Evolutionary conservation across 306 rosid species (phyloP).

Genomic region (Chamaecrista fasciculata): DNA sequence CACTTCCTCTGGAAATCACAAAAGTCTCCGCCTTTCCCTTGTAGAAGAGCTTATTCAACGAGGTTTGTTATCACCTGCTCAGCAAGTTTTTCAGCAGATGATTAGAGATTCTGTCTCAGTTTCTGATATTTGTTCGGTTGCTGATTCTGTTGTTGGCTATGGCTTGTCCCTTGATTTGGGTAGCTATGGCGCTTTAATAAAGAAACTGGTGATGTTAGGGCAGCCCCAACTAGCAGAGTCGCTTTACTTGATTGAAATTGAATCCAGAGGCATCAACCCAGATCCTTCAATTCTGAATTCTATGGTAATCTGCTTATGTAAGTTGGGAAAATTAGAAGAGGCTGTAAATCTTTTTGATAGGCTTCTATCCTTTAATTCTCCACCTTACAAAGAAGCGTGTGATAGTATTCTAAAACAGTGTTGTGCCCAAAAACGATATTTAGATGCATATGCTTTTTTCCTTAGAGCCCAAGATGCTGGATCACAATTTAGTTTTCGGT

Average conservation of each 20-base stretch:
- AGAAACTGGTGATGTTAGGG: conserved; percentile 37
- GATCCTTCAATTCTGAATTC: conserved; percentile 33
- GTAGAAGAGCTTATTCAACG: conserved; percentile 36
- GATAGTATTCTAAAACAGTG: conserved; percentile 30
- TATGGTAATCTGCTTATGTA: conserved; percentile 41
- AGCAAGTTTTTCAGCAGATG: conserved; percentile 37
- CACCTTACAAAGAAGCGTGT: conserved; percentile 37
- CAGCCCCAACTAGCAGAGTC: conserved; percentile 41
- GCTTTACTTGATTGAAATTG: conserved; percentile 23
- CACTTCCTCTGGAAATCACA: conserved; percentile 25
- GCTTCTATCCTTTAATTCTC: conserved; percentile 25
- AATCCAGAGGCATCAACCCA: conserved; percentile 26
- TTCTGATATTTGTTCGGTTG: conserved; percentile 32
- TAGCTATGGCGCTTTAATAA: conserved; percentile 34
- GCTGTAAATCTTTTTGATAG: conserved; percentile 35
- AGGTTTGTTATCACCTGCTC: conserved; percentile 34
- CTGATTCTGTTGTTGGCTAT: conserved; percentile 24
- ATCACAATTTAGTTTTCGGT: conserved; percentile 27
- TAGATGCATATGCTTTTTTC: conserved; percentile 39
- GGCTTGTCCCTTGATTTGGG: conserved; percentile 41
- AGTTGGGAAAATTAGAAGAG: conserved; percentile 43
- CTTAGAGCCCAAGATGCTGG: conserved; percentile 28
- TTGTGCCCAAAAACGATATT: conserved; percentile 30
- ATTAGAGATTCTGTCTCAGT: conserved; percentile 26
- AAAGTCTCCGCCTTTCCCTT: conserved; percentile 29